phyloP scores from a whole-genome alignment of 805 yeast species.

The Cyberlindnera bimundalis region DNA sequence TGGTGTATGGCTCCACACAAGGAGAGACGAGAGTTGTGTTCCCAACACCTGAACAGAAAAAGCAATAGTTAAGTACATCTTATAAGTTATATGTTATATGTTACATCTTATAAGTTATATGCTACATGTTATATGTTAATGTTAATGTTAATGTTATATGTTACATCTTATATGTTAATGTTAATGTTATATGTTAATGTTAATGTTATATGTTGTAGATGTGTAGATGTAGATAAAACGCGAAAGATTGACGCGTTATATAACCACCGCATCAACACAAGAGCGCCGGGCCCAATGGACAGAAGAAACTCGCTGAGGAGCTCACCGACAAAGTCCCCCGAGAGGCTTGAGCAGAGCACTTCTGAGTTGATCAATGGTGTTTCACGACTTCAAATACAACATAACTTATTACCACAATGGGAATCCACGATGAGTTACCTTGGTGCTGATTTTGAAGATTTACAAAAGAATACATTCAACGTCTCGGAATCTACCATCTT shows the following conservation, averaged over 20 bases:
- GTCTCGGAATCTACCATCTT: slow-evolving; percentile 24
- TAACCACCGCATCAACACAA: background rate
- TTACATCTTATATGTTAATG: no score
- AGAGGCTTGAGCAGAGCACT: slow-evolving; percentile 7
- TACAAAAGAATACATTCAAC: slow-evolving; percentile 5
- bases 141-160: no score
- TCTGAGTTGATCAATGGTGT: slow-evolving; percentile 14
- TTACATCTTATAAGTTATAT: no score
- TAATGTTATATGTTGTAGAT: no score
- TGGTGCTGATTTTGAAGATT: slow-evolving; percentile 11
- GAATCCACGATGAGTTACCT: slow-evolving; percentile 17
- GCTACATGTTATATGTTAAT: no score
- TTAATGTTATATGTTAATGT: no score
- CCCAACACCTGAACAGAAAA: slow-evolving; percentile 12
- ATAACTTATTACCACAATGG: slow-evolving; percentile 9
- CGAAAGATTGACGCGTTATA: no score
- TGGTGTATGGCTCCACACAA: slow-evolving; percentile 59
- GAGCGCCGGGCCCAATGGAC: slow-evolving; percentile 5
- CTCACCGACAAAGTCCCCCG: slow-evolving; percentile 6
- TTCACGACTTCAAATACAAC: slow-evolving; percentile 9
- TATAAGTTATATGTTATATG: no score
- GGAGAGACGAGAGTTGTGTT: slow-evolving; percentile 25
- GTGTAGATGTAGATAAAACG: background rate
- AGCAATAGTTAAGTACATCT: slow-evolving; percentile 13
- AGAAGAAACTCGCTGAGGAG: slow-evolving; percentile 5